Conservation (phyloP, 2,329 filamentous ascomycete genomes). For the Fusarium nanum region DNA sequence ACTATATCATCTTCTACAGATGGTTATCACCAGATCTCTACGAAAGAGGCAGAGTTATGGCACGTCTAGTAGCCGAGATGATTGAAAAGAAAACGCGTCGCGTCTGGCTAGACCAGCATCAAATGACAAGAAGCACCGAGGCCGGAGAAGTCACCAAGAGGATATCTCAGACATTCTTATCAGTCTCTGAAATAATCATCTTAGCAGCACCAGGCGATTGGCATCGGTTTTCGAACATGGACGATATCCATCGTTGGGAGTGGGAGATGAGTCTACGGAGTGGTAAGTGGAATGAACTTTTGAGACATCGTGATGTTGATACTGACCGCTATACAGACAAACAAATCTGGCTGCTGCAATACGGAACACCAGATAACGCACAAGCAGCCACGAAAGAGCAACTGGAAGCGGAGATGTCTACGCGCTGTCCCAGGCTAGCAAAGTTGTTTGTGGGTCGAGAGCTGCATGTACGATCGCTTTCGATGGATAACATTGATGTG, state of each 20-base stretch:
- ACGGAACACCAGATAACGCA: conserved; percentile 1
- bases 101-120: conserved; percentile 27
- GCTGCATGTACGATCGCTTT: conserved; percentile 14
- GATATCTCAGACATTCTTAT: background rate
- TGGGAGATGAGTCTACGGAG: conserved; percentile 28
- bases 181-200: conserved; percentile 18
- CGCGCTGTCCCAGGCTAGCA: conserved; percentile 6
- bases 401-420: background rate
- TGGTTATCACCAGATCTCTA: conserved; percentile 18
- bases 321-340: conserved; percentile 4
- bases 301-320: rapidly evolving
- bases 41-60: conserved; percentile 24
- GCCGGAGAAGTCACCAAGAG: conserved; percentile 6
- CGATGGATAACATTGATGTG: conserved; percentile 20
- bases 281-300: background rate
- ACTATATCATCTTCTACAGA: conserved; percentile 25
- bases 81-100: conserved; percentile 12
- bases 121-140: conserved; percentile 4
- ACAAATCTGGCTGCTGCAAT: conserved; percentile 22
- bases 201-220: background rate
- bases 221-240: conserved; percentile 8
- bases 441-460: conserved; percentile 4
- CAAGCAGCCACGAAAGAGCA: background rate
- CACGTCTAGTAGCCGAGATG: conserved; percentile 13
- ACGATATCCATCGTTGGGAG: conserved; percentile 29